A percentile compares a stretch with the other conserved stretches of the same genome.
Evolutionary conservation across 495 filamentous ascomycete species (phyloP).

Genomic region (Aspergillus heteromorphus): DNA sequence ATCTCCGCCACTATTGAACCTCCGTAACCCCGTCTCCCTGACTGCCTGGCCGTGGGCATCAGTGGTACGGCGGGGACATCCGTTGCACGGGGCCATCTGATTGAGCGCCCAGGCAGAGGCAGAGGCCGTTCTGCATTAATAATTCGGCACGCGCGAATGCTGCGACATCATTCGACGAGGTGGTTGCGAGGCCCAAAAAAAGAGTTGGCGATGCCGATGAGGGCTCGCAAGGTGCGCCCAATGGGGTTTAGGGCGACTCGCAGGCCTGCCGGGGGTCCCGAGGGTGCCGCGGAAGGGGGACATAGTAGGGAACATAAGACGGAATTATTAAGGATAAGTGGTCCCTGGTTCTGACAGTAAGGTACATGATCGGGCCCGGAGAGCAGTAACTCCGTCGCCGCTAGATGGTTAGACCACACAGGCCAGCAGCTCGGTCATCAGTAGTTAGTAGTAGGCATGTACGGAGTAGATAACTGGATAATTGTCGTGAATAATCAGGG

Average conservation of each 20-base stretch:
- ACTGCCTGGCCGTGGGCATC: neutral
- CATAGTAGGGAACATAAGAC: too few species aligned
- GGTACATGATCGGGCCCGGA: too few species aligned
- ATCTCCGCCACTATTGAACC: neutral
- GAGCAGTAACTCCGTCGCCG: too few species aligned
- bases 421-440: neutral
- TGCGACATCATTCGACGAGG: constrained; percentile 1
- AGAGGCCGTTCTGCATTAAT: neutral
- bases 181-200: neutral
- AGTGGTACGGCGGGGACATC: constrained; percentile 6
- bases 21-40: neutral
- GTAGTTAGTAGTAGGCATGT: too few species aligned
- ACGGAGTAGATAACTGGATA: too few species aligned
- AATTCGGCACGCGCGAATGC: neutral
- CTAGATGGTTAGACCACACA: neutral
- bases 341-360: too few species aligned
- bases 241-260: constrained; percentile 19
- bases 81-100: constrained; percentile 2
- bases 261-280: neutral
- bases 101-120: neutral
- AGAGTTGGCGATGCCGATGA: neutral
- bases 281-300: too few species aligned
- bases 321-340: neutral
- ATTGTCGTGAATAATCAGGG: too few species aligned
- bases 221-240: constrained; percentile 26